Percentiles rank a stretch among this genome's conserved stretches.
Evolutionary conservation across 2,329 filamentous ascomycete species (phyloP).

Genomic region (Sodiomyces alkalinus): DNA sequence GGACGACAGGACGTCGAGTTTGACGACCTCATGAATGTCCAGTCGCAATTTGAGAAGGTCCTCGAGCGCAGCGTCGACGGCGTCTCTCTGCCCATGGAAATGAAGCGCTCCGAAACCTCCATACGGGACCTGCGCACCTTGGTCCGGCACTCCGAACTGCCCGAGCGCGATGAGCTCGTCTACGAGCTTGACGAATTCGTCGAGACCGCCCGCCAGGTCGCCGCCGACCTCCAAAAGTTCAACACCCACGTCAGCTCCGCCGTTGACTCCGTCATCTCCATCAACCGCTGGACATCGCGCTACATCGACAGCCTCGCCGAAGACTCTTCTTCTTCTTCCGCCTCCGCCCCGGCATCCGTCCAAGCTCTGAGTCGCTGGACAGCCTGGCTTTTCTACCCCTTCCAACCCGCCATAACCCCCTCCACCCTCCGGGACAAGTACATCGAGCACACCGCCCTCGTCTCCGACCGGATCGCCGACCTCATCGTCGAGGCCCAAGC

Average conservation of each 20-base stretch:
- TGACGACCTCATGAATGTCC: slow-evolving; percentile 57
- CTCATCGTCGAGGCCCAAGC: slow-evolving; percentile 58
- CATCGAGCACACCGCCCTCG: slow-evolving; percentile 52
- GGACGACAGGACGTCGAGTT: slow-evolving; percentile 40
- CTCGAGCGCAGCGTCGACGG: slow-evolving; percentile 51
- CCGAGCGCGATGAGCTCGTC: slow-evolving; percentile 53
- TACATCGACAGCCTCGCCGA: slow-evolving; percentile 53
- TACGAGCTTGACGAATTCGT: slow-evolving; percentile 66
- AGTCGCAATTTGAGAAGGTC: slow-evolving; percentile 63
- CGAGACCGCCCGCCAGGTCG: slow-evolving; percentile 47
- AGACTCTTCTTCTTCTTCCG: slow-evolving; percentile 15
- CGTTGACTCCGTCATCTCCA: slow-evolving; percentile 59
- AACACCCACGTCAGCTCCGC: slow-evolving; percentile 61
- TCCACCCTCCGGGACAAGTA: slow-evolving; percentile 57
- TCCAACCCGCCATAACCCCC: slow-evolving; percentile 34
- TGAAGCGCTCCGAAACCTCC: slow-evolving; percentile 62
- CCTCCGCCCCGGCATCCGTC: slow-evolving; percentile 6
- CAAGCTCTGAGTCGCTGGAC: slow-evolving; percentile 25
- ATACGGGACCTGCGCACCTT: slow-evolving; percentile 61
- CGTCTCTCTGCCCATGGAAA: slow-evolving; percentile 56
- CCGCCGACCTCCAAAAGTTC: slow-evolving; percentile 55
- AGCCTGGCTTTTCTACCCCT: slow-evolving; percentile 40
- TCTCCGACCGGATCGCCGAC: slow-evolving; percentile 52
- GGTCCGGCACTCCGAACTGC: slow-evolving; percentile 54
- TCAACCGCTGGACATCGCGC: slow-evolving; percentile 60